Evolutionary conservation across 176 grass and related monocot species (phyloP).

Genomic region (Eremochloa ophiuroides): DNA sequence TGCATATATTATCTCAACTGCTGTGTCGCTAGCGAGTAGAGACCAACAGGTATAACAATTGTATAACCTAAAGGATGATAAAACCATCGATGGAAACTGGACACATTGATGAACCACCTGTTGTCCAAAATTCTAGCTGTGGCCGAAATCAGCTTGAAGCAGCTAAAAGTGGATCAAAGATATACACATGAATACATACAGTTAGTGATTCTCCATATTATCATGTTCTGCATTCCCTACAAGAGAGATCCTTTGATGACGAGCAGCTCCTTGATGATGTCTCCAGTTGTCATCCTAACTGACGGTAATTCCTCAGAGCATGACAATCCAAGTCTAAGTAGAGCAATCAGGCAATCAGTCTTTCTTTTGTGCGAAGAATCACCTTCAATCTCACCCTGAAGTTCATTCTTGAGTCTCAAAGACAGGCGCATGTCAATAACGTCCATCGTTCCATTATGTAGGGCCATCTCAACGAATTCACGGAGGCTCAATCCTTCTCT

Average conservation of each 20-base stretch:
- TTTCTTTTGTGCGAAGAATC: neutral
- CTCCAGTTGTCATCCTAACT: neutral
- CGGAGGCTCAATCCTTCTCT: constrained; percentile 6
- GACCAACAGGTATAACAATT: neutral
- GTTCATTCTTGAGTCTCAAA: neutral
- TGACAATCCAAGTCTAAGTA: constrained; percentile 9
- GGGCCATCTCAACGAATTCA: constrained; percentile 4
- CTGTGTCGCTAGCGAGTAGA: neutral
- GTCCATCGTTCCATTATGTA: neutral
- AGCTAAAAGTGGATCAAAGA: too few relatives aligned
- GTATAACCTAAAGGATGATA: neutral
- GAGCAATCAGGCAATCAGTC: neutral
- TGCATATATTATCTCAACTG: neutral
- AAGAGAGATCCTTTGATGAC: neutral
- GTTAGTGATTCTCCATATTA: too few relatives aligned
- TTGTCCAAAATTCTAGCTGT: neutral
- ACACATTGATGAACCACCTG: neutral
- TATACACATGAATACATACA: too few relatives aligned
- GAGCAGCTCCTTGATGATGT: constrained; percentile 19
- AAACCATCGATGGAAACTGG: neutral
- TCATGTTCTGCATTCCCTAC: too few relatives aligned
- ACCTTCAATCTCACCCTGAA: neutral
- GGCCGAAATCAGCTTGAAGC: too few relatives aligned
- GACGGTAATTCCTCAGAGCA: neutral
- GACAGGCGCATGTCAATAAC: neutral